Conservation (phyloP, 192 early-diverging fungal genomes). For the Coemansia sp. region DNA sequence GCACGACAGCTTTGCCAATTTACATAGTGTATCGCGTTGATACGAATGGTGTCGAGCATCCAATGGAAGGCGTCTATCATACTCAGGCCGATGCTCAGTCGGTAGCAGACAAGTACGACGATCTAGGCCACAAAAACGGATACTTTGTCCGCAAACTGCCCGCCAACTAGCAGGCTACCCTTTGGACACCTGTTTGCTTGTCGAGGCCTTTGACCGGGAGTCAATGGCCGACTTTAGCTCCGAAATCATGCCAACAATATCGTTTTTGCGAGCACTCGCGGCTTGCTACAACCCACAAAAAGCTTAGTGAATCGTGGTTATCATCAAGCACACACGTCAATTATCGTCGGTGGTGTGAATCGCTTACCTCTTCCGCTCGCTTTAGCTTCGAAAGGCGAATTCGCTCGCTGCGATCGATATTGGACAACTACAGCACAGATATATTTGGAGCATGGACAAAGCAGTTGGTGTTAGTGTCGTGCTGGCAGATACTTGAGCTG, state of each 20-base stretch:
- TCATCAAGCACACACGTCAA: neutral
- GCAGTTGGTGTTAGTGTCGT: neutral
- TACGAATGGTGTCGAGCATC: constrained; percentile 36
- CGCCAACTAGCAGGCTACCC: neutral
- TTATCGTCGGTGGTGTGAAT: neutral
- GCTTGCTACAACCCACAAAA: constrained; percentile 13
- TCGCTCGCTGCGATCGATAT: constrained; percentile 38
- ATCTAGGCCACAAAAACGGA: constrained; percentile 33
- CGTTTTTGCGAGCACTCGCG: constrained; percentile 6
- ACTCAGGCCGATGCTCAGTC: constrained; percentile 11
- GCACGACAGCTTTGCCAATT: neutral
- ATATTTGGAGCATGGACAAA: neutral
- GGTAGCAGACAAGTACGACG: constrained; percentile 22
- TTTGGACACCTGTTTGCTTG: neutral
- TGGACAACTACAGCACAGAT: constrained; percentile 1
- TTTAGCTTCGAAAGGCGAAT: constrained; percentile 27
- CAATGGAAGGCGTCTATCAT: constrained; percentile 10
- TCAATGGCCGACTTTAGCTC: constrained; percentile 44
- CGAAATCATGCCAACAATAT: constrained; percentile 31
- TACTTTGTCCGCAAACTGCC: constrained; percentile 23
- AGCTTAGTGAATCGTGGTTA: neutral
- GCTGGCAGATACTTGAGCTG: neutral
- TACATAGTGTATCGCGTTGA: constrained; percentile 27
- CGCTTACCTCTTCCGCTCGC: constrained; percentile 30
- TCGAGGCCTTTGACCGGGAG: constrained; percentile 4